These are phyloP conservation scores for Hordeum pubiflorum DNA, from an alignment of 202 grass and related monocot species.

Conservation along the genomic window DNA sequence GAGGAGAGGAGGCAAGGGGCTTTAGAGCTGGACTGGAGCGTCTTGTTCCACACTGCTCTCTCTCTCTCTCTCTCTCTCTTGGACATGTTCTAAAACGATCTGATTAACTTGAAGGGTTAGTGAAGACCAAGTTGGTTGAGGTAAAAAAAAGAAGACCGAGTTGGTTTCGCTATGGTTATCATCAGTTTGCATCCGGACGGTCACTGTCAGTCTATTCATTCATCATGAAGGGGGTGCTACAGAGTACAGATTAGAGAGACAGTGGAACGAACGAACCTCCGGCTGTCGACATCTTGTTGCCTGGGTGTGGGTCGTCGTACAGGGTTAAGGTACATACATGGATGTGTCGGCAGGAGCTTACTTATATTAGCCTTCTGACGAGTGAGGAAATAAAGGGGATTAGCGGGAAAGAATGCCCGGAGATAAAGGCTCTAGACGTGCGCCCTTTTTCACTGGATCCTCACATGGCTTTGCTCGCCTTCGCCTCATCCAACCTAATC, in stretches of 20 bases:
- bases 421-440: slow-evolving; percentile 36
- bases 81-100: neutral
- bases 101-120: too few relatives aligned
- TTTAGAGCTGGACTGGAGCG: slow-evolving; percentile 63
- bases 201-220: neutral
- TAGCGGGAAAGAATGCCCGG: neutral
- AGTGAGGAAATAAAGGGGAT: neutral
- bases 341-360: slow-evolving; percentile 23
- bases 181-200: neutral
- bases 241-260: neutral
- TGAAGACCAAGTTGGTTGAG: too few relatives aligned
- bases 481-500: slow-evolving; percentile 21
- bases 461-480: slow-evolving; percentile 53
- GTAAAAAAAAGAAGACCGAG: too few relatives aligned
- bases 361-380: too few relatives aligned
- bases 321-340: neutral
- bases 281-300: neutral
- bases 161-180: neutral
- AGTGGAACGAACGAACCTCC: neutral
- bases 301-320: neutral
- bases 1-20: neutral
- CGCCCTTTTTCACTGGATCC: slow-evolving; percentile 9
- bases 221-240: neutral
- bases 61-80: too few relatives aligned
- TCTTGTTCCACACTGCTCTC: slow-evolving; percentile 17